Conservation (phyloP, 2,329 filamentous ascomycete genomes). For the Neurospora crassa region DNA sequence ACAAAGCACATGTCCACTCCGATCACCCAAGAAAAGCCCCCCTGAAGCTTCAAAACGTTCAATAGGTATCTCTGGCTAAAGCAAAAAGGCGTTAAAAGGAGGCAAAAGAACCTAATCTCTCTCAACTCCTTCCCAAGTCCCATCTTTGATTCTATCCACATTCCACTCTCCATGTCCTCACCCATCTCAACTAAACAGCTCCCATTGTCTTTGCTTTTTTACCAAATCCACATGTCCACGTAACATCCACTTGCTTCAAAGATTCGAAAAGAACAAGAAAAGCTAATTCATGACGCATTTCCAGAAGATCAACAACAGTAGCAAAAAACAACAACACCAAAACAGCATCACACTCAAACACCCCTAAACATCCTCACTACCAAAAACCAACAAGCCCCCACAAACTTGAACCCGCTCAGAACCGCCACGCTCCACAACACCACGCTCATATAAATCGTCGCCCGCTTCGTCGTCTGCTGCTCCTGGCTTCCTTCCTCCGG, state of each 20-base stretch:
- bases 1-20: no score
- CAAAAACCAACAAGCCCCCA: constrained; percentile 87
- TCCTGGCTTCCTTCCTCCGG: constrained; percentile 28
- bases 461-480: constrained; percentile 40
- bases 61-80: neutral
- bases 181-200: neutral
- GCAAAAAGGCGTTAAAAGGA: neutral
- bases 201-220: neutral
- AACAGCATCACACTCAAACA: constrained; percentile 33
- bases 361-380: constrained; percentile 77
- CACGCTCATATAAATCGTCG: constrained; percentile 76
- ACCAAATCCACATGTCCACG: neutral
- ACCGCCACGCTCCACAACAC: constrained; percentile 84
- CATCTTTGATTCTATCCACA: neutral
- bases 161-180: neutral
- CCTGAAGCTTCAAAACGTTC: neutral
- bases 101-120: neutral
- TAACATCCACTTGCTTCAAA: neutral
- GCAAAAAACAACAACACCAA: neutral
- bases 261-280: no score
- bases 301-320: neutral
- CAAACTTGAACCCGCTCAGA: constrained; percentile 75
- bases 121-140: neutral
- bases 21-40: neutral
- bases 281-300: no score